Conservation (phyloP, 2,329 filamentous ascomycete genomes). For the Botrytis pseudocinerea region DNA sequence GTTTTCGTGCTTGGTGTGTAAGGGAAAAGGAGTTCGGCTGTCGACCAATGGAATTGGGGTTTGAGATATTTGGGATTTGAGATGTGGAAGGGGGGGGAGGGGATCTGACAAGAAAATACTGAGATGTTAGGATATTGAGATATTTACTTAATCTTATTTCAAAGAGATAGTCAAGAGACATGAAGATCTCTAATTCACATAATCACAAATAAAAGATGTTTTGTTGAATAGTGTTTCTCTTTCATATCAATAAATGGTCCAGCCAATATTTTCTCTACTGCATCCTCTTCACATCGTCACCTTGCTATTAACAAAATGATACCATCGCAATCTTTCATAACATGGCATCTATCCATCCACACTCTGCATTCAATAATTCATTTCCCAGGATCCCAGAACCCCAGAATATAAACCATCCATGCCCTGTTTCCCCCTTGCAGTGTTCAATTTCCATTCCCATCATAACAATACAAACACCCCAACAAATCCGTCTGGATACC, state of each 20-base stretch:
- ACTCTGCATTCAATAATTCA: background rate
- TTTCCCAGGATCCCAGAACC: background rate
- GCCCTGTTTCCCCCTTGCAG: background rate
- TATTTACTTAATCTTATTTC: background rate
- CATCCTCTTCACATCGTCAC: background rate
- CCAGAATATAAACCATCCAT: background rate
- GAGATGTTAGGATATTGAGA: no score
- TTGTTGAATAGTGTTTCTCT: background rate
- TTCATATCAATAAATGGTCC: background rate
- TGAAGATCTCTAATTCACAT: background rate
- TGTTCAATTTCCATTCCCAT: background rate
- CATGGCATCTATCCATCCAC: background rate
- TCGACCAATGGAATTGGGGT: no score
- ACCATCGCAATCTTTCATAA: background rate
- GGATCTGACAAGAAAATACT: no score
- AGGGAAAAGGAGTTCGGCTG: no score
- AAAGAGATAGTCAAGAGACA: background rate
- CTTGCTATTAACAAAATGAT: background rate
- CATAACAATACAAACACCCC: background rate
- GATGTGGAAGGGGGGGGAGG: no score
- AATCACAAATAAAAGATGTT: background rate
- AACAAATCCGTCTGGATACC: background rate
- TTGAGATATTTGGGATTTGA: no score
- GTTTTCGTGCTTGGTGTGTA: no score
- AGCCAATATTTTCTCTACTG: background rate